phyloP scores from a whole-genome alignment of 2,329 filamentous ascomycete genomes.

The Colletotrichum gloeosporioides region DNA sequence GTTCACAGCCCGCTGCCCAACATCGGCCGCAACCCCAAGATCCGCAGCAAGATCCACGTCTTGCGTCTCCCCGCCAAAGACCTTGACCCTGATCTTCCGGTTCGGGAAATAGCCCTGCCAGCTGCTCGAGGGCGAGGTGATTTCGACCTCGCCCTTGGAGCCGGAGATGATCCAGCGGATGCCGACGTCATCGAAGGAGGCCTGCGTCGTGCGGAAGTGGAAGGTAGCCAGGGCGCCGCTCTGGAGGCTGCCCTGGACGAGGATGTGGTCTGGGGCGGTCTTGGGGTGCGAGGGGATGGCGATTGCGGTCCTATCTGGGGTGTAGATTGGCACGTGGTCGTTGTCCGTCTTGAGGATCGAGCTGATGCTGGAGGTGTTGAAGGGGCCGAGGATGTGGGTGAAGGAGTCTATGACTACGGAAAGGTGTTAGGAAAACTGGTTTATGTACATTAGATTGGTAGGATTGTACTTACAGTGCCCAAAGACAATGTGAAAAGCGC shows the following conservation, averaged over 20 bases:
- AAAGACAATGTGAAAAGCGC: conserved; percentile 29
- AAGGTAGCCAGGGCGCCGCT: conserved; percentile 35
- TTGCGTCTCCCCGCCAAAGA: conserved; percentile 7
- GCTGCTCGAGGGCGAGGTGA: conserved; percentile 10
- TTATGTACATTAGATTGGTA: neutral
- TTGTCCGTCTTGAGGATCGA: conserved; percentile 31
- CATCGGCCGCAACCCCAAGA: neutral
- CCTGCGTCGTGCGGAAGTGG: conserved; percentile 25
- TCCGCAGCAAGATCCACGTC: conserved; percentile 11
- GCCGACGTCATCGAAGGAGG: conserved; percentile 25
- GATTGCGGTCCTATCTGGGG: conserved; percentile 23
- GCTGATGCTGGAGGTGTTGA: conserved; percentile 29
- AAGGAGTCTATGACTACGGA: conserved; percentile 37
- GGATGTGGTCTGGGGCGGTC: conserved; percentile 37
- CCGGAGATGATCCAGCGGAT: conserved; percentile 41
- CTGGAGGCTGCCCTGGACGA: conserved; percentile 37
- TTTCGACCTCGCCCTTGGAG: conserved; percentile 38
- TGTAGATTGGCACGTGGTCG: conserved; percentile 25
- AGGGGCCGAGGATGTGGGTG: conserved; percentile 35
- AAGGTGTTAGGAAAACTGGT: neutral
- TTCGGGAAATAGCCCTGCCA: conserved; percentile 23
- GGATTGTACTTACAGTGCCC: conserved; percentile 30
- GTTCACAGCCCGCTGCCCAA: conserved; percentile 22
- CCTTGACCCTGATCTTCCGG: conserved; percentile 24
- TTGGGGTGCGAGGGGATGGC: conserved; percentile 26